Conservation (phyloP, 1,139 yeast species). For the Candida neerlandica region DNA sequence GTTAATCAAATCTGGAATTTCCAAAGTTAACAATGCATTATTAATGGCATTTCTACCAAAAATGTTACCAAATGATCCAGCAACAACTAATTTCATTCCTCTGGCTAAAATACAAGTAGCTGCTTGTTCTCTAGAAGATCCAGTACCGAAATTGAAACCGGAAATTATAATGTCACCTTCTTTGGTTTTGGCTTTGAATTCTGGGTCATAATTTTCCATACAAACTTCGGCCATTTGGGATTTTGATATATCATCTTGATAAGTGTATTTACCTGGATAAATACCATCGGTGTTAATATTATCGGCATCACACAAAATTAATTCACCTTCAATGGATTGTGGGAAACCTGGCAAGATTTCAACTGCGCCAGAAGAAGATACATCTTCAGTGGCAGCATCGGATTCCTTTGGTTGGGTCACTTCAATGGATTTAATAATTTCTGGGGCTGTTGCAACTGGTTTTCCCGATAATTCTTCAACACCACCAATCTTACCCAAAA, state of each 20-base stretch:
- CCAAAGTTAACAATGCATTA: constrained; percentile 90
- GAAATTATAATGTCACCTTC: constrained; percentile 88
- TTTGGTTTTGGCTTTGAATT: constrained; percentile 76
- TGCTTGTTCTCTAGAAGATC: constrained; percentile 99
- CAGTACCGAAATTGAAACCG: constrained; percentile 97
- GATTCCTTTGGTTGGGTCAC: constrained; percentile 34
- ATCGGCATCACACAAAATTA: constrained; percentile 94
- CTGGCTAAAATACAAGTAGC: constrained; percentile 95
- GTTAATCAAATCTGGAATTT: constrained; percentile 83
- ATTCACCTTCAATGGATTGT: constrained; percentile 81
- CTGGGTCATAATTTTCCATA: constrained; percentile 97
- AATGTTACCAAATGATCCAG: constrained; percentile 97
- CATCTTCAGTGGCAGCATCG: constrained; percentile 27
- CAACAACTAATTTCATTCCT: constrained; percentile 88
- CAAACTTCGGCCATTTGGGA: constrained; percentile 98
- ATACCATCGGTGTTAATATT: constrained; percentile 98
- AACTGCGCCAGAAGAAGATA: constrained; percentile 44
- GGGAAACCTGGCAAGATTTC: constrained; percentile 92
- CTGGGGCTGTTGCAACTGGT: constrained; percentile 47
- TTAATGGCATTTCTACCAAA: constrained; percentile 94
- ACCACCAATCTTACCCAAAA: constrained; percentile 88
- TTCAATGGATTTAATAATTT: constrained; percentile 51
- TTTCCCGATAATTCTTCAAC: constrained; percentile 80
- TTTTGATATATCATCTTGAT: constrained; percentile 92
- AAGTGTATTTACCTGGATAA: constrained; percentile 97